Base-by-base conservation (phyloP, 2,329 filamentous ascomycete genomes). In the Colletotrichum sp. region DNA sequence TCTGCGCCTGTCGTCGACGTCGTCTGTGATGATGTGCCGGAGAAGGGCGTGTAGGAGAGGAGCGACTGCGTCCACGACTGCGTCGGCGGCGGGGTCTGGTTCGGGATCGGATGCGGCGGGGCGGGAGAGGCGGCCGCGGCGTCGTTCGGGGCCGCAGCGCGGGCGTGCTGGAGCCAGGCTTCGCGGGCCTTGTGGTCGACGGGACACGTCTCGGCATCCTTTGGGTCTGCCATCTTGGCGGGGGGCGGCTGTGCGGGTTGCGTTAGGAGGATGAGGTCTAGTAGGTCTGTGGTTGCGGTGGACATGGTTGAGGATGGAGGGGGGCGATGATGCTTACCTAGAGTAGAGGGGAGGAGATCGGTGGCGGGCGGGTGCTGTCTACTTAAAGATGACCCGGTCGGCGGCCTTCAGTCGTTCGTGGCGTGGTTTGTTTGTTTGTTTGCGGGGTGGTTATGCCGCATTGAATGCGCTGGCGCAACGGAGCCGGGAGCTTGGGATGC, bases 81-180 rank as follows among this genome's bases (percentile, higher is more conserved):
- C 16, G 55, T 32, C n/a, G 63, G 4, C 24, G 30, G 34, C 65
- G 70, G 52, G 30, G 60, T 69, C 26, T 55, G 12, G 63, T 77
- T 75, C 34, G 63, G 72, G 78, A 77, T 82, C 68, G 82, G 79
- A 78, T 82, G 70, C 82, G 79, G 34, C 79, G 77, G 36, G 78
- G 30, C 52, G 69, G 65, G 59, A 13, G 34, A 2, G 80, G 21
- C 80, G 79, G 71, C 26, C 26, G 26, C 81, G 83, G 78, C 83
- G 80, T 59, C 59, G 80, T 85, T 78, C 78, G 84, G 79, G 81
- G 86, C 86, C 84, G 89, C 86, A 82, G 91, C 85, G 78, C 86
- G 87, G 59, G 93, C 92, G 82, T 95, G 92, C 75, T 90, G 89
- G 44, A 99, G 90, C 96, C 96, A 99, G 81, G 94, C 92, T 81